A percentile compares a stretch with the other conserved stretches of the same genome.
phyloP scores from a whole-genome alignment of 2,329 filamentous ascomycete genomes.

The Apiospora saccharicola region DNA sequence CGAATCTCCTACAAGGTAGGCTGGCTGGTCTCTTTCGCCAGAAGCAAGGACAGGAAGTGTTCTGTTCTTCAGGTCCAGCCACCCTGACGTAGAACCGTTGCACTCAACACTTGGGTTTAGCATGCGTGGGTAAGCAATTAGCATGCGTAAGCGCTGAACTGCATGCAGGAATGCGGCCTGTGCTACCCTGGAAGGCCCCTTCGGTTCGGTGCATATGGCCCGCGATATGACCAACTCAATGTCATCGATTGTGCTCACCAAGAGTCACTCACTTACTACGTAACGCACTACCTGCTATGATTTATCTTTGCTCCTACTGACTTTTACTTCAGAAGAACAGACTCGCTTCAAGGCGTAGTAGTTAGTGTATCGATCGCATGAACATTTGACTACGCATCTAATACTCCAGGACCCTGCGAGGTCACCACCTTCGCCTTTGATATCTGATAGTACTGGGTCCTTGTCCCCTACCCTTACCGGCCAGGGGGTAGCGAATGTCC shows the following conservation, averaged over 20 bases:
- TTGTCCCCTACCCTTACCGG: neutral
- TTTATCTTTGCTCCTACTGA: neutral
- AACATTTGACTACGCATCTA: neutral
- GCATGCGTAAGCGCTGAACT: slow-evolving; percentile 21
- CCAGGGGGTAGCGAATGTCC: slow-evolving; percentile 5
- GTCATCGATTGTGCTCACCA: neutral
- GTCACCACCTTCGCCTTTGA: neutral
- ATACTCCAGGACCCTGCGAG: neutral
- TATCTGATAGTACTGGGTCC: neutral
- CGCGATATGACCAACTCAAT: neutral
- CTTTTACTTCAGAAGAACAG: neutral
- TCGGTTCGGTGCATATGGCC: neutral
- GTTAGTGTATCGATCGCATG: neutral
- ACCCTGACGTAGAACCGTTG: slow-evolving; percentile 21
- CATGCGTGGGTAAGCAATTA: slow-evolving; percentile 19
- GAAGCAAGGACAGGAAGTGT: neutral
- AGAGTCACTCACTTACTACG: neutral
- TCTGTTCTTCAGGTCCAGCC: slow-evolving; percentile 14
- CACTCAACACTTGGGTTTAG: slow-evolving; percentile 20
- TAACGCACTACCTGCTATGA: neutral
- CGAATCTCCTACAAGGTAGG: neutral
- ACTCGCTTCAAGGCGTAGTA: neutral
- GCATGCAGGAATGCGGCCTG: slow-evolving; percentile 15
- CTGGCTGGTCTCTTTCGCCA: neutral
- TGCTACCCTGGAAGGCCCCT: neutral